Base-by-base conservation (phyloP, 164 flowering plant species). In the Vitis labrusca region DNA sequence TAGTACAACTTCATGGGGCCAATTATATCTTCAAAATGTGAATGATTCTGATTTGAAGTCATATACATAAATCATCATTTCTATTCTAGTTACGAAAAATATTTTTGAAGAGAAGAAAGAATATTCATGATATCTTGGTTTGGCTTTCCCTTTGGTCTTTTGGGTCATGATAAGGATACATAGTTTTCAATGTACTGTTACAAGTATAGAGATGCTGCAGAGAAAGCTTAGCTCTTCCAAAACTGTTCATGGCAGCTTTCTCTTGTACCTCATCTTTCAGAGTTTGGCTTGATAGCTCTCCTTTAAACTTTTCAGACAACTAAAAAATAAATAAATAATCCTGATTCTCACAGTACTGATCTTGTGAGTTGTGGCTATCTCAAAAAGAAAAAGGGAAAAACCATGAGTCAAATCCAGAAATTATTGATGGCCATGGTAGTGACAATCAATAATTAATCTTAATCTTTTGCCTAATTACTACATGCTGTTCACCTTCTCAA, bases 1-100 rank as follows among this genome's bases (percentile, higher is more conserved):
- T 59, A 55, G 70, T 47, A 68, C 60, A 27, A 49, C 4, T 68
- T 59, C 32, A 59, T 50, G 71, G 71, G 56, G 48, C 64, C 55
- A 59, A 44, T 4, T 48, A 49, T 59, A 67, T 29, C 14, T 57
- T 17, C 59, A 57, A 58, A 1, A 27, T 9, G 15, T 44, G 15
- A 68, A 48, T 14, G 9, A 57, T 59, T 59, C 29, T 16, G 63
- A 59, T 68, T 68, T 59, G 63, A 59, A 48, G 55, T 49, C 64
- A 49, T 17, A 58, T 68, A 9, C 23, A 16, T n/a, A 15, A 10
- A 54, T 54, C 51, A 66, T 66, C 60, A 49, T 63, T 63, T 54
- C 55, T 37, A 37, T 37, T 37, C 44, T 37, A 37, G 44, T 55
- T 13, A 55, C 16, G 6, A 55, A 8, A 55, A 55, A 55, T 52